phyloP scores from a whole-genome alignment of 805 yeast species.

The Candida peoriensis region DNA sequence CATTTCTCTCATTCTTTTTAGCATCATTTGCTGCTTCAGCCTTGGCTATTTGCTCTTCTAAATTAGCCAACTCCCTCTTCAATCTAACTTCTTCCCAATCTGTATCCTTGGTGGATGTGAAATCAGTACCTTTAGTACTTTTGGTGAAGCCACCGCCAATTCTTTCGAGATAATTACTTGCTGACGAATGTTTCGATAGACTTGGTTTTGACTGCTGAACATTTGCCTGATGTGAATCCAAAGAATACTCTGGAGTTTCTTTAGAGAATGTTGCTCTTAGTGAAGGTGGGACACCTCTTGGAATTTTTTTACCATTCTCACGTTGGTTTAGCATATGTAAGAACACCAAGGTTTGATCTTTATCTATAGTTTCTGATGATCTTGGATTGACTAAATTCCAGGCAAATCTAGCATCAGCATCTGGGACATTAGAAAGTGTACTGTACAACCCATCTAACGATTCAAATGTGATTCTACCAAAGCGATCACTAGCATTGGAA shows the following conservation, averaged over 20 bases:
- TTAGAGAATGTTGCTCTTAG: constrained; percentile 88
- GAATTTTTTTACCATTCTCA: constrained; percentile 77
- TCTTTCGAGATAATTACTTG: constrained; percentile 48
- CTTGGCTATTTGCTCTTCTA: constrained; percentile 59
- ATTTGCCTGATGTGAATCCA: constrained; percentile 48
- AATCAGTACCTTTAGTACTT: constrained; percentile 57
- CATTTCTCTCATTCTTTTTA: constrained; percentile 29
- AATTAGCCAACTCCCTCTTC: constrained; percentile 68
- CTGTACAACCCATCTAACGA: constrained; percentile 64
- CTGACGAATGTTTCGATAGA: constrained; percentile 37
- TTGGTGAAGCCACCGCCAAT: constrained; percentile 41
- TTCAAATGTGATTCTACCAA: constrained; percentile 75
- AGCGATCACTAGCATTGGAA: constrained; percentile 64
- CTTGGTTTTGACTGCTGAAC: constrained; percentile 18
- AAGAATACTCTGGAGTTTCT: constrained; percentile 69
- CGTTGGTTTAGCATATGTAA: constrained; percentile 90
- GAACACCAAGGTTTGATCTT: constrained; percentile 86
- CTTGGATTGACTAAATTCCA: constrained; percentile 96
- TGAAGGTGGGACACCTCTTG: constrained; percentile 91
- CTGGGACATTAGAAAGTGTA: constrained; percentile 68
- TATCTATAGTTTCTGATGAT: constrained; percentile 80
- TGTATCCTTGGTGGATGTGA: constrained; percentile 61
- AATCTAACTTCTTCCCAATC: constrained; percentile 92
- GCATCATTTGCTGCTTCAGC: constrained; percentile 46
- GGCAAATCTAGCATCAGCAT: constrained; percentile 79